Base-by-base conservation (phyloP, 345 rosid species). In the Garcia nutans region DNA sequence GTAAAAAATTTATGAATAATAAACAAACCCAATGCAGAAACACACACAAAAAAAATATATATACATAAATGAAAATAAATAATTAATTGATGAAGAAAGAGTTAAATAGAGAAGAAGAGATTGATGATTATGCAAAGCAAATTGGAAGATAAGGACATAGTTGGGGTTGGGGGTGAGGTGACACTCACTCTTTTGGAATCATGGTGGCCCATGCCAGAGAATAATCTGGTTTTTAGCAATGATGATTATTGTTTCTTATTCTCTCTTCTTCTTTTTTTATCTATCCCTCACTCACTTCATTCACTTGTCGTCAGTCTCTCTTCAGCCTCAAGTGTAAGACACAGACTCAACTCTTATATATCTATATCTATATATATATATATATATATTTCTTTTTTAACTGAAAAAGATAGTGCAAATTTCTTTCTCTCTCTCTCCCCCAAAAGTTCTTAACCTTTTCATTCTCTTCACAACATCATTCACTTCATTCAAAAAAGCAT, bases 131-230 rank as follows among this genome's bases (percentile, higher is more conserved):
- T 76, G 72, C 50, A 78, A 73, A 28, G 85, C 82, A 81, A 84
- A 64, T 76, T 85, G 85, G 76, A 33, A 72, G 81, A 85, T 77
- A 85, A 81, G 80, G 86, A 84, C 85, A 80, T 74, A 73, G 28
- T 78, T 66, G 58, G 31, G 31, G 31, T 28, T 28, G 31, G 31
- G 16, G 64, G 31, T 13, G 58, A 82, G 83, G 88, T 86, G 91
- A 85, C 78, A 65, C 82, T 80, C 74, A 86, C 87, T 81, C 73
- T 82, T 85, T 86, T 62, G 89, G 89, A 83, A 90, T 87, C 79
- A 82, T 77, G 83, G 83, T 77, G 93, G 89, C 90, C 93, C 91
- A 87, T 85, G 84, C 86, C 87, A 84, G 89, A 77, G 91, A 88
- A 85, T 88, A 83, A 84, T 88, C 87, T 88, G 88, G 85, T 85